Evolutionary conservation across 2,329 filamentous ascomycete genomes (phyloP), one percentile per base, ranked within the genome.

Genomic region (Cucurbitaria berberidis): DNA sequence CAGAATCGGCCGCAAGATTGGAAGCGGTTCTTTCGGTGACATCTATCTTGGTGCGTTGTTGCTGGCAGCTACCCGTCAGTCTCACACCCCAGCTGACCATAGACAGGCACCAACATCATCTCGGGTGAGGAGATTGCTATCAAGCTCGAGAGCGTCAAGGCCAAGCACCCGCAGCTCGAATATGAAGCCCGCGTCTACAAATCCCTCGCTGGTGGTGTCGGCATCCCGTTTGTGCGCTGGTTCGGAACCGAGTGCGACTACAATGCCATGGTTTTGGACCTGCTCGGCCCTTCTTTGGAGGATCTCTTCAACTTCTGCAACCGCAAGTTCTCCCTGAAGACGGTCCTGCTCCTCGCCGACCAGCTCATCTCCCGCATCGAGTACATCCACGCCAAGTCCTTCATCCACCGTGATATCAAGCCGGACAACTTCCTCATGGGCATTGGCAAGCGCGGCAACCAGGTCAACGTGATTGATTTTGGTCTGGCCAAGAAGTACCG

Each of bases 251-350:
- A 99, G 81, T 98, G 93, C 79, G 95, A 98, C 82, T 98, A 99
- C 87, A 98, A 99, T 80, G 95, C 95, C 77, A 98, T 99, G 95
- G 95, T 99, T 46, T 87, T 98, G 63, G 95, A 99, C 74, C 88
- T 99, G 22, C 89, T 99, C 53, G 95, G 95, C 34, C 95, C 95
- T 64, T 95, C 89, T 72, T 81, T 99, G 78, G 95, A 99, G 80
- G 95, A 99, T 75, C 85, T 99, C 29, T 99, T 99, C 90, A 98
- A 99, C 86, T 98, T 98, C 79, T 99, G 95, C 87, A 98, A 98
- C 87, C 90, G 95, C 78, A 98, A 98, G 78, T 99, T 98, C 83
- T 97, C 95, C 11, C 82, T 99, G 66, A 99, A 99, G 89, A 99
- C 95, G 1, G 95, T 99, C 24, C 85, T 99, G 38, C 86, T 99